Base-by-base conservation (phyloP, 257 asterid genomes). In the Coffea eugenioides region DNA sequence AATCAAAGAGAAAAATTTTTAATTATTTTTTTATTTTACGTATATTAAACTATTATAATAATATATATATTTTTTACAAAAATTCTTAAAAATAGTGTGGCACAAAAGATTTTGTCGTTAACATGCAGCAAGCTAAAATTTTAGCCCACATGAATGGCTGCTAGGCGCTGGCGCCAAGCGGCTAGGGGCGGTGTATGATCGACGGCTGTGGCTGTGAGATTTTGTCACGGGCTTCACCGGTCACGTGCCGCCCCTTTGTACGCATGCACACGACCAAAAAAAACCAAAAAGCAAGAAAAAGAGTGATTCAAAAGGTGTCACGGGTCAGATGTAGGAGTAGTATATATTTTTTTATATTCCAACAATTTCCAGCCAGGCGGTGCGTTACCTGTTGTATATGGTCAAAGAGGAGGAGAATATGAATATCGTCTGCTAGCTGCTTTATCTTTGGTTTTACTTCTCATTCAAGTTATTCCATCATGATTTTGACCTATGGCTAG, bases 401-500 rank as follows among this genome's bases (percentile, higher is more conserved):
- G 66, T 36, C 52, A 57, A 75, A 23, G 36, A 51, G 0, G 23
- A 48, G 43, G 43, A 39, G 5, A 39, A 2, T 39, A 2, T 39
- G 5, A 39, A 2, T 39, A 2, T 39, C 43, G 43, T 39, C 43
- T 2, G 34, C 34, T 31, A 31, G 34, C 34, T 31, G 43, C 43
- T 39, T 39, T 39, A 39, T 39, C 43, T 39, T 66, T 62, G 59
- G 62, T 82, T 82, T 82, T 77, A 31, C 79, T 82, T 82, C 79
- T 77, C 65, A 52, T 77, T 46, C 27, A 82, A 82, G 76, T 27
- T 73, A 65, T 51, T 25, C 65, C 27, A 9, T 27, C 59, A 31
- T 43, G 71, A 57, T 51, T 51, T 16, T 25, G 45, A 52, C 51
- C 48, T 7, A 3, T 31, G 34, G 4, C 45, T 39, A 39, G 43